Percentiles rank a stretch among this genome's conserved stretches.
phyloP scores from a whole-genome alignment of 2,329 filamentous ascomycete genomes.

The Monilinia polystroma region DNA sequence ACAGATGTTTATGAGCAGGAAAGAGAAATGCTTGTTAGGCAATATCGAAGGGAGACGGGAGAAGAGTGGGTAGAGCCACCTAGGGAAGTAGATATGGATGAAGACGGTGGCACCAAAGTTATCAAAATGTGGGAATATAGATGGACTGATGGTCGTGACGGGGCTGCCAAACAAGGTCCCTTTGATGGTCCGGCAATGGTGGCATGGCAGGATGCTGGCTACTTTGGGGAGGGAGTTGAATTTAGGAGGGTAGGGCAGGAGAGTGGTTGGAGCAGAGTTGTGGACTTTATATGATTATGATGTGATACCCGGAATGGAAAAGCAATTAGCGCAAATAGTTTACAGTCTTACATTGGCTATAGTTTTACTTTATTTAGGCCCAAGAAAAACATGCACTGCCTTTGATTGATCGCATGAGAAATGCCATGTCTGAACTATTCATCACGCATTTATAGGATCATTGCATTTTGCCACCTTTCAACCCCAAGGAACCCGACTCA shows the following conservation, averaged over 20 bases:
- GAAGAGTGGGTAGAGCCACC: slow-evolving; percentile 72
- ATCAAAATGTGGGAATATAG: slow-evolving; percentile 79
- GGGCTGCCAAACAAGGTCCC: slow-evolving; percentile 75
- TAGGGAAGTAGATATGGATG: slow-evolving; percentile 40
- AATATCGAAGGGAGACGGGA: slow-evolving; percentile 81
- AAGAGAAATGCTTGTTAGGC: slow-evolving; percentile 76
- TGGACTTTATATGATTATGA: slow-evolving; percentile 39
- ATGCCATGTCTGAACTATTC: neutral
- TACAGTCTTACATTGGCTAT: neutral
- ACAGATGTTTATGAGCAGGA: slow-evolving; percentile 91
- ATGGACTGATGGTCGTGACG: slow-evolving; percentile 87
- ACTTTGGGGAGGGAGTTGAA: slow-evolving; percentile 88
- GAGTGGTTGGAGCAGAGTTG: slow-evolving; percentile 41
- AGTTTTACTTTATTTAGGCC: neutral
- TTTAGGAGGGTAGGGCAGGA: slow-evolving; percentile 62
- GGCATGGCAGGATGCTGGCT: slow-evolving; percentile 87
- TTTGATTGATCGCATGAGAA: neutral
- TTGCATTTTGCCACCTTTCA: neutral
- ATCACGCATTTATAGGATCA: neutral
- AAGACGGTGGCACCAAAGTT: slow-evolving; percentile 29
- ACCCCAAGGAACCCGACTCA: neutral
- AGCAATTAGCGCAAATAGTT: neutral
- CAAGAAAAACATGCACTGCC: neutral
- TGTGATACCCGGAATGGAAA: slow-evolving; percentile 18
- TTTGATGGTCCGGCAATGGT: slow-evolving; percentile 85